phyloP scores from a whole-genome alignment of 805 yeast species.

The Candida quercuum region DNA sequence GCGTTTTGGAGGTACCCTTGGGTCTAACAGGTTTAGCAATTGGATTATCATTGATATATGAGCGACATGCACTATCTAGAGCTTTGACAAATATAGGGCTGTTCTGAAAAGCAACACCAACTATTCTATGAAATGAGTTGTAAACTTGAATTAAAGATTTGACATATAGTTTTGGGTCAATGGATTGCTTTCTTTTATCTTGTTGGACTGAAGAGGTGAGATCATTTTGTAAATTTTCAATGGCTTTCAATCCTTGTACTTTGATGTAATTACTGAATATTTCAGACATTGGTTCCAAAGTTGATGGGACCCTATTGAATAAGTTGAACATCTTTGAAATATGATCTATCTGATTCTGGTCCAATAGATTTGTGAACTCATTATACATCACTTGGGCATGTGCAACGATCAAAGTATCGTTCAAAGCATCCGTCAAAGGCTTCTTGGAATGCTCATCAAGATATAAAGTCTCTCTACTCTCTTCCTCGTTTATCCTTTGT shows the following conservation, averaged over 20 bases:
- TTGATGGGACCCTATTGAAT: slow-evolving; percentile 71
- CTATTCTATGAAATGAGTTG: slow-evolving; percentile 59
- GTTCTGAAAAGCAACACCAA: slow-evolving; percentile 59
- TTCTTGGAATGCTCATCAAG: slow-evolving; percentile 83
- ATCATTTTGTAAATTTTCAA: slow-evolving; percentile 47
- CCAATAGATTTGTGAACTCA: slow-evolving; percentile 72
- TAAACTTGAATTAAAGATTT: slow-evolving; percentile 71
- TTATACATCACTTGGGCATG: slow-evolving; percentile 74
- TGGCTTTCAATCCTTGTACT: slow-evolving; percentile 53
- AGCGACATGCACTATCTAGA: slow-evolving; percentile 82
- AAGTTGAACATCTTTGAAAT: slow-evolving; percentile 72
- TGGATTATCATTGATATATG: slow-evolving; percentile 74
- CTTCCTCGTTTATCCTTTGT: slow-evolving; percentile 76
- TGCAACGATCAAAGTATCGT: slow-evolving; percentile 67
- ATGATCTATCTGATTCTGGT: slow-evolving; percentile 65
- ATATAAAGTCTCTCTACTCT: slow-evolving; percentile 67
- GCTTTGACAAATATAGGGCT: slow-evolving; percentile 81
- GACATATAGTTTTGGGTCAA: slow-evolving; percentile 77
- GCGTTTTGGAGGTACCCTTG: slow-evolving; percentile 61
- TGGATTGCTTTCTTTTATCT: slow-evolving; percentile 10
- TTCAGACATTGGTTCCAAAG: slow-evolving; percentile 72
- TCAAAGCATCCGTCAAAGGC: slow-evolving; percentile 69
- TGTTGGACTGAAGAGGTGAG: slow-evolving; percentile 28
- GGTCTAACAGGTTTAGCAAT: slow-evolving; percentile 54
- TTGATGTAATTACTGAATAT: slow-evolving; percentile 71